Evolutionary conservation across 805 yeast genomes (phyloP).

Genomic region (Kazachstania taianensis): DNA sequence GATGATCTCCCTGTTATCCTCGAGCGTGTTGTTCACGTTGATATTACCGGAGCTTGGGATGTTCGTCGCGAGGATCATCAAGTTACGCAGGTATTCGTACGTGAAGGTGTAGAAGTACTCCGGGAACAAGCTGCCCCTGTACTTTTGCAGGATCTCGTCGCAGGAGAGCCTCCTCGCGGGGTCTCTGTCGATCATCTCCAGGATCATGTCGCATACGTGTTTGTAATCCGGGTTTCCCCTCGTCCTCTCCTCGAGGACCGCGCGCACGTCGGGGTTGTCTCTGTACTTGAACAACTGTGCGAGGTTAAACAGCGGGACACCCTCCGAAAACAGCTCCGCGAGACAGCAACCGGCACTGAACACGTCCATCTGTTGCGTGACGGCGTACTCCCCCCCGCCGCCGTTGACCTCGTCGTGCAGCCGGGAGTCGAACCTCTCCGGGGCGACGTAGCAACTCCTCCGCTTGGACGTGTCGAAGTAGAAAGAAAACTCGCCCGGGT

Average conservation of each 20-base stretch:
- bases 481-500: conserved; percentile 85
- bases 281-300: conserved; percentile 81
- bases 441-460: conserved; percentile 84
- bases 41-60: conserved; percentile 13
- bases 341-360: conserved; percentile 80
- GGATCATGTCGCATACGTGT: conserved; percentile 44
- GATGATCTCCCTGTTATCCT: conserved; percentile 10
- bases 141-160: conserved; percentile 40
- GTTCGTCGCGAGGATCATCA: conserved; percentile 23
- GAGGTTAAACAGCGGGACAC: conserved; percentile 74
- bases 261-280: conserved; percentile 38
- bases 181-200: conserved; percentile 52
- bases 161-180: conserved; percentile 55
- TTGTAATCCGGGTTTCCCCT: conserved; percentile 37
- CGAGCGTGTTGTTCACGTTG: conserved; percentile 10
- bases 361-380: conserved; percentile 67
- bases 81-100: conserved; percentile 51
- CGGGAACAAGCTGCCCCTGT: conserved; percentile 49
- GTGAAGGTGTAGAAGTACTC: conserved; percentile 55
- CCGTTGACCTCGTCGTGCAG: conserved; percentile 7
- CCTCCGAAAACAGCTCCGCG: conserved; percentile 82
- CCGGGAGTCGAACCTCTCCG: conserved; percentile 61
- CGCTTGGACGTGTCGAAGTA: conserved; percentile 87
- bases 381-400: conserved; percentile 10
- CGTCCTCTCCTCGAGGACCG: conserved; percentile 5